These are phyloP conservation scores for Pascua sp. DNA, from an alignment of 1,284 basidiomycete species.

Conservation along the genomic window DNA sequence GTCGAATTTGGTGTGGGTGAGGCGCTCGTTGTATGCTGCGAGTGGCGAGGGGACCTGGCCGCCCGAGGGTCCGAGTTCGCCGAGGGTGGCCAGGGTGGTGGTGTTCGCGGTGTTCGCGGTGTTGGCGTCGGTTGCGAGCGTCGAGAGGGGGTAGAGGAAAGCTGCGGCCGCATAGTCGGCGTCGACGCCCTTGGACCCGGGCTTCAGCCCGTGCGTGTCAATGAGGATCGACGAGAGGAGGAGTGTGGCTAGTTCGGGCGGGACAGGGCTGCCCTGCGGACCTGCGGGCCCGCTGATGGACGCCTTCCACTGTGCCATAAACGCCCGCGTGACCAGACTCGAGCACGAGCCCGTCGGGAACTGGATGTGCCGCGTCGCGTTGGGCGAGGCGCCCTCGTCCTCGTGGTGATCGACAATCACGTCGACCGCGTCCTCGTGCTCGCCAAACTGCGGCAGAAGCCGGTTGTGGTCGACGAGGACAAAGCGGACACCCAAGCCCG, in stretches of 20 bases:
- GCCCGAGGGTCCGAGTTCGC: slow-evolving; percentile 2
- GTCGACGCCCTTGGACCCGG: slow-evolving; percentile 66
- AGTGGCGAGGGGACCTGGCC: slow-evolving; percentile 25
- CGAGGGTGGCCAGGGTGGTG: background rate
- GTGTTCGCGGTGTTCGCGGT: background rate
- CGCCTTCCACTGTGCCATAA: slow-evolving; percentile 47
- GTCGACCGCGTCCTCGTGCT: slow-evolving; percentile 54
- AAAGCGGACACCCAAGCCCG: slow-evolving; percentile 58
- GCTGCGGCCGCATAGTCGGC: slow-evolving; percentile 62
- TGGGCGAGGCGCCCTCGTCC: slow-evolving; percentile 67
- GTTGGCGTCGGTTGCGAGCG: slow-evolving; percentile 10
- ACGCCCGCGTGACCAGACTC: slow-evolving; percentile 66
- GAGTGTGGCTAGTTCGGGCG: slow-evolving; percentile 65
- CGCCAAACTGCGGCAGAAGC: slow-evolving; percentile 58
- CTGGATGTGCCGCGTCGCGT: slow-evolving; percentile 62
- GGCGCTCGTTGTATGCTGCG: slow-evolving; percentile 53
- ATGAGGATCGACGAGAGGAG: slow-evolving; percentile 74
- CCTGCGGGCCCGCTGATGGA: slow-evolving; percentile 24
- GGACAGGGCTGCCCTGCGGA: slow-evolving; percentile 34
- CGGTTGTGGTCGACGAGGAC: slow-evolving; percentile 87
- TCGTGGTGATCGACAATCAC: slow-evolving; percentile 91
- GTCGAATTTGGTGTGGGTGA: slow-evolving; percentile 64
- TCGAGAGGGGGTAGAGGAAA: slow-evolving; percentile 55
- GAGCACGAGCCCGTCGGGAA: slow-evolving; percentile 68
- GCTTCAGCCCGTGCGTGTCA: slow-evolving; percentile 74